Conservation (phyloP, 805 yeast genomes). For the Scheffersomyces stipitis region DNA sequence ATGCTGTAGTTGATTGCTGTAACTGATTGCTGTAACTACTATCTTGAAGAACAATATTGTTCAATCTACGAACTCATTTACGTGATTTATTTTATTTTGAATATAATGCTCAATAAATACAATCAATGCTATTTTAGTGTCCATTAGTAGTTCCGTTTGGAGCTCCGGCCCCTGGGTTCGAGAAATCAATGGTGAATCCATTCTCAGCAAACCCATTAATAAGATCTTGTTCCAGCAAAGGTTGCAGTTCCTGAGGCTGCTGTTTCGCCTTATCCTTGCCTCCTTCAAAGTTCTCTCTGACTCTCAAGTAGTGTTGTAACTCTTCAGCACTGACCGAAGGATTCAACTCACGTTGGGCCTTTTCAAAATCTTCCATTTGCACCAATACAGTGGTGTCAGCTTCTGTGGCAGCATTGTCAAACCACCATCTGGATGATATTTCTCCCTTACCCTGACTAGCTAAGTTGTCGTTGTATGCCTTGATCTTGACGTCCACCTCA, state of each 20-base stretch:
- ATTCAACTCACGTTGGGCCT: slow-evolving; percentile 66
- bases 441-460: slow-evolving; percentile 33
- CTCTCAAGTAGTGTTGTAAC: slow-evolving; percentile 71
- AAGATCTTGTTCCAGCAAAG: not conserved
- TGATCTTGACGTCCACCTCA: slow-evolving; percentile 67
- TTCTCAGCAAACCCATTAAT: not conserved
- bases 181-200: not conserved
- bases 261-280: slow-evolving; percentile 39
- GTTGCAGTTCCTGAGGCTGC: not conserved
- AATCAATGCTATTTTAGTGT: too few relatives aligned
- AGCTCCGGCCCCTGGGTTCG: not conserved
- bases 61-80: too few relatives aligned
- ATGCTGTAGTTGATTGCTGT: too few relatives aligned
- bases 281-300: slow-evolving; percentile 84
- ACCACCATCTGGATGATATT: slow-evolving; percentile 83
- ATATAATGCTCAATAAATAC: too few relatives aligned
- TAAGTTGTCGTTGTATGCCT: slow-evolving; percentile 43
- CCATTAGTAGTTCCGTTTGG: too few relatives aligned
- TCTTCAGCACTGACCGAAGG: slow-evolving; percentile 92
- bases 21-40: too few relatives aligned
- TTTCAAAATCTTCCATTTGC: slow-evolving; percentile 68
- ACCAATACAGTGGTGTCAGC: slow-evolving; percentile 72
- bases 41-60: too few relatives aligned
- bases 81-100: too few relatives aligned
- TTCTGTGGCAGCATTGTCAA: slow-evolving; percentile 71